These are phyloP conservation scores for Eucalyptus marginata DNA, from an alignment of 345 rosid genomes.

Conservation along the genomic window DNA sequence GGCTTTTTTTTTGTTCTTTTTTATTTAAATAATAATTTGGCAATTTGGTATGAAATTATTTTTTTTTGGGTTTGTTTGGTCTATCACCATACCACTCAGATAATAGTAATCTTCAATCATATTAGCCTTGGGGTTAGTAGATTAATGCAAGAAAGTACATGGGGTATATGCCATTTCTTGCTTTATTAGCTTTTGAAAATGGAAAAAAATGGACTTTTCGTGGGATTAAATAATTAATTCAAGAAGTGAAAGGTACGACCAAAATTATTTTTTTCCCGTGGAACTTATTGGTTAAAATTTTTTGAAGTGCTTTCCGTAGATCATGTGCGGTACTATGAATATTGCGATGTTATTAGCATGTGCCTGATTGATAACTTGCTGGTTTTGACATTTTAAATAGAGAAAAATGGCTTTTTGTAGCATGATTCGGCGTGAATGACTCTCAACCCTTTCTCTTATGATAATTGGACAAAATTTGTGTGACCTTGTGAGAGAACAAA, in stretches of 20 bases:
- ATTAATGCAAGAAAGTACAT: not conserved
- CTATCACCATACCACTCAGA: not conserved
- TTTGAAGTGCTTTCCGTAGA: not conserved
- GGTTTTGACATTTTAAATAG: not conserved
- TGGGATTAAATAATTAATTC: not conserved
- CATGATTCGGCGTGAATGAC: not conserved
- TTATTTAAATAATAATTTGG: not conserved
- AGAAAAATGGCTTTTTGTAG: not conserved
- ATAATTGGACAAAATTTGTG: not conserved
- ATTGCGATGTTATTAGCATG: fast-evolving
- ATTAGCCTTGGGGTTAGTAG: not conserved
- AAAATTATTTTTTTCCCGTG: not conserved
- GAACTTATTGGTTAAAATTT: fast-evolving
- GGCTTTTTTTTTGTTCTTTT: not conserved
- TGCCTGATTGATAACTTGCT: not conserved
- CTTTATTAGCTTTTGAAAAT: not conserved
- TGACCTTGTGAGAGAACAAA: not conserved
- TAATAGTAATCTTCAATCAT: not conserved
- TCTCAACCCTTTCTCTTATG: not conserved
- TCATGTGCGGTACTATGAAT: not conserved
- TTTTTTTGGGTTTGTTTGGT: not conserved
- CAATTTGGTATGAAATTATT: not conserved
- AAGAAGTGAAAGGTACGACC: fast-evolving
- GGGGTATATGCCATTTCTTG: not conserved
- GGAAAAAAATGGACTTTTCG: not conserved